Evolutionary conservation across 305 asterid species (phyloP).

Genomic region (Fraxinus nigra): DNA sequence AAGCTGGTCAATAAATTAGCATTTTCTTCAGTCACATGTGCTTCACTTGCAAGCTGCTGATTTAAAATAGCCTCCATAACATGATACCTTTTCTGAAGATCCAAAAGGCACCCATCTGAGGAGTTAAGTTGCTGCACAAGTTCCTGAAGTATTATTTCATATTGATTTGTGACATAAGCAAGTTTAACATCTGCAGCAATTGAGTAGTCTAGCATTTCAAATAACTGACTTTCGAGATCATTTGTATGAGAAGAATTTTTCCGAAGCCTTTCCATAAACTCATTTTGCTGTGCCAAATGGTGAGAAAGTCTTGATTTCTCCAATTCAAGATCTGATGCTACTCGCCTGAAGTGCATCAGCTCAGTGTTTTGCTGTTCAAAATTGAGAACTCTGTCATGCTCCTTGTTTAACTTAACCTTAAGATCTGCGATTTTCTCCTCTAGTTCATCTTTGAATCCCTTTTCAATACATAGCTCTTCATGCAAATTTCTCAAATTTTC

Average conservation of each 20-base stretch:
- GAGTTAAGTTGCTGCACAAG: slow-evolving; percentile 43
- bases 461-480: slow-evolving; percentile 50
- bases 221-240: slow-evolving; percentile 49
- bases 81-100: slow-evolving; percentile 47
- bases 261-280: slow-evolving; percentile 48
- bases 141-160: slow-evolving; percentile 41
- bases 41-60: slow-evolving; percentile 43
- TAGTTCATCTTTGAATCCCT: slow-evolving; percentile 47
- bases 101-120: slow-evolving; percentile 40
- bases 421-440: slow-evolving; percentile 56
- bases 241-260: slow-evolving; percentile 34
- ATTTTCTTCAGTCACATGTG: slow-evolving; percentile 48
- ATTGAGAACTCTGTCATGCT: slow-evolving; percentile 35
- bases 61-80: slow-evolving; percentile 44
- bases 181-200: slow-evolving; percentile 61
- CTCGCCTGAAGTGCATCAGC: slow-evolving; percentile 45
- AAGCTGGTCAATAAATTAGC: slow-evolving; percentile 34
- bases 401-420: slow-evolving; percentile 35
- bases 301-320: slow-evolving; percentile 60
- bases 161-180: slow-evolving; percentile 47
- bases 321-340: slow-evolving; percentile 50
- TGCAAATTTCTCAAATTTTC: slow-evolving; percentile 47
- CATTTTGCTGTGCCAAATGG: slow-evolving; percentile 46
- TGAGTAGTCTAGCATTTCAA: slow-evolving; percentile 52
- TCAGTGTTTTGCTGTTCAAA: slow-evolving; percentile 54